phyloP scores from a whole-genome alignment of 352 stramenopile genomes.

The Phytophthora palmivora region DNA sequence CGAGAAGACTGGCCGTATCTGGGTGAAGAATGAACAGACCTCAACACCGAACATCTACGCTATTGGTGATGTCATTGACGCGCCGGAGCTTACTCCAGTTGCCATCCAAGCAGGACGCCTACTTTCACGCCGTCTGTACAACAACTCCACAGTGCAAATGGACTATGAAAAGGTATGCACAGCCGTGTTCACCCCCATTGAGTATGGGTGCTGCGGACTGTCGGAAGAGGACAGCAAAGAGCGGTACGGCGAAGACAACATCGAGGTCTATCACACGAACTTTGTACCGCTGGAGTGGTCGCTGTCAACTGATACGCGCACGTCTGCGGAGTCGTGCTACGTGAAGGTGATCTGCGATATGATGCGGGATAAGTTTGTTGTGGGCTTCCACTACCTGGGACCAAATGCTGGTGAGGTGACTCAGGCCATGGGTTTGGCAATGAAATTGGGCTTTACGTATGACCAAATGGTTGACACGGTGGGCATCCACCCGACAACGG shows the following conservation, averaged over 20 bases:
- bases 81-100: constrained; percentile 97
- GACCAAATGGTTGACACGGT: constrained; percentile 93
- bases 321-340: constrained; percentile 87
- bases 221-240: constrained; percentile 96
- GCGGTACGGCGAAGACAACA: constrained; percentile 88
- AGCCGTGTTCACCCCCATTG: constrained; percentile 97
- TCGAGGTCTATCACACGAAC: constrained; percentile 97
- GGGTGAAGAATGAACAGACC: constrained; percentile 93
- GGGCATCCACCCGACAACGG: constrained; percentile 97
- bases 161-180: constrained; percentile 94
- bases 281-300: constrained; percentile 97
- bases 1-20: constrained; percentile 93
- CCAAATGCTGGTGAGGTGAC: constrained; percentile 98
- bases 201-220: constrained; percentile 97
- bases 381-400: constrained; percentile 98
- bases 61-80: constrained; percentile 97
- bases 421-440: constrained; percentile 93
- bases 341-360: constrained; percentile 96
- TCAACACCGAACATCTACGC: constrained; percentile 96
- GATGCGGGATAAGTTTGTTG: constrained; percentile 83
- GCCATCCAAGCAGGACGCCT: constrained; percentile 95
- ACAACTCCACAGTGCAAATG: constrained; percentile 82
- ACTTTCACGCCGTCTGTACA: constrained; percentile 95
- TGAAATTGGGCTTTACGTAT: constrained; percentile 96
- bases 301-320: constrained; percentile 62